These are phyloP conservation scores for Entrophospora sp. DNA, from an alignment of 192 early-diverging fungal species.

Conservation along the genomic window DNA sequence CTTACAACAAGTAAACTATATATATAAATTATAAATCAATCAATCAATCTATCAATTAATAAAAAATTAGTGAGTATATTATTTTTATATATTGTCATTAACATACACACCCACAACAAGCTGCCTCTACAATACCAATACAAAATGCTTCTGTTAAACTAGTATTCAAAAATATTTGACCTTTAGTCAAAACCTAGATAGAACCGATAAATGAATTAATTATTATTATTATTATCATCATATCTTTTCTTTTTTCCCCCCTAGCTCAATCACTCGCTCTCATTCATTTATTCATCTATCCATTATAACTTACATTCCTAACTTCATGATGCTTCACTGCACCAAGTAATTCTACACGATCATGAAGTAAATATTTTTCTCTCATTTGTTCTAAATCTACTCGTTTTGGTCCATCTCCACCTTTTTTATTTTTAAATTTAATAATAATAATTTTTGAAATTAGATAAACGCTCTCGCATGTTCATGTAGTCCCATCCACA, in stretches of 20 bases:
- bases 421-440: no score
- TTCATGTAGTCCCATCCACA: no score
- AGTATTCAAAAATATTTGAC: slow-evolving; percentile 95
- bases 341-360: slow-evolving; percentile 84
- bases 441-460: background rate
- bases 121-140: slow-evolving; percentile 97
- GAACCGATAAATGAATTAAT: slow-evolving; percentile 5
- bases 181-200: slow-evolving; percentile 58
- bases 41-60: background rate
- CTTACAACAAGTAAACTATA: slow-evolving; percentile 81
- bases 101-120: slow-evolving; percentile 68
- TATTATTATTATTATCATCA: no score
- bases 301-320: slow-evolving; percentile 48
- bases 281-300: no score
- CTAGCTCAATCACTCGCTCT: no score
- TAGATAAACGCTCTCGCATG: background rate
- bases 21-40: background rate
- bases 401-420: slow-evolving; percentile 90
- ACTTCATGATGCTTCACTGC: slow-evolving; percentile 75
- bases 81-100: no score
- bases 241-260: no score
- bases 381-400: slow-evolving; percentile 98
- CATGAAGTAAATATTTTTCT: slow-evolving; percentile 85
- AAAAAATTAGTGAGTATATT: background rate
- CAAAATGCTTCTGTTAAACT: slow-evolving; percentile 98